phyloP scores from a whole-genome alignment of 176 grass and related monocot species.

The Carex littledalei region DNA sequence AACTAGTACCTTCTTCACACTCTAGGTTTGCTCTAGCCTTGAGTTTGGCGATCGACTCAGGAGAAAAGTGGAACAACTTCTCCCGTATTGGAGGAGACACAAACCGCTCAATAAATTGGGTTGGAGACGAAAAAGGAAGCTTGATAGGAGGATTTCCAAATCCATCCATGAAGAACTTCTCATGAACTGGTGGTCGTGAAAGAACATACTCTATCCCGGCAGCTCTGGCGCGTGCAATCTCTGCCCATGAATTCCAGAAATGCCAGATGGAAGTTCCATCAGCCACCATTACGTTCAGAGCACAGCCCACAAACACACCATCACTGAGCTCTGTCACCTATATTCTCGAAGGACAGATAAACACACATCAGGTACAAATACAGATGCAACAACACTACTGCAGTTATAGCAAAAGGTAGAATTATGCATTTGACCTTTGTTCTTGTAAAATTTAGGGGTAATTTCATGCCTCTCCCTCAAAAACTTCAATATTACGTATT shows the following conservation, averaged over 20 bases:
- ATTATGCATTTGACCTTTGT: not conserved
- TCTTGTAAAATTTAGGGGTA: too few relatives aligned
- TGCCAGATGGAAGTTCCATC: conserved; percentile 61
- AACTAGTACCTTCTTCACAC: not conserved
- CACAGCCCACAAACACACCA: conserved; percentile 53
- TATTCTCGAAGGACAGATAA: not conserved
- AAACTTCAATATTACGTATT: too few relatives aligned
- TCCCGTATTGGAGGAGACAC: conserved; percentile 26
- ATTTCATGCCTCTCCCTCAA: too few relatives aligned
- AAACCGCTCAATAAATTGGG: conserved; percentile 22
- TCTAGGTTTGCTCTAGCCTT: conserved; percentile 42
- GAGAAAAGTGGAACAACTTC: conserved; percentile 60
- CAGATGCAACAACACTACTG: not conserved
- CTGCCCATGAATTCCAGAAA: conserved; percentile 54
- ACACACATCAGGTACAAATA: not conserved
- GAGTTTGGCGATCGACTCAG: conserved; percentile 24
- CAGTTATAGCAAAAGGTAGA: not conserved
- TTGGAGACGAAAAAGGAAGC: conserved; percentile 28
- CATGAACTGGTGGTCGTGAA: conserved; percentile 14
- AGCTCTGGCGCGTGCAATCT: conserved; percentile 24
- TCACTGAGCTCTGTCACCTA: conserved; percentile 49
- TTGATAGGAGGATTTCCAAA: conserved; percentile 2
- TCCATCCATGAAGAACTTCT: conserved; percentile 50
- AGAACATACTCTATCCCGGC: not conserved
- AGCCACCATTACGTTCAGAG: conserved; percentile 45